Evolutionary conservation across 2,329 filamentous ascomycete species (phyloP), one percentile per base, ranked within the genome.

Genomic region (Talaromyces sp.): DNA sequence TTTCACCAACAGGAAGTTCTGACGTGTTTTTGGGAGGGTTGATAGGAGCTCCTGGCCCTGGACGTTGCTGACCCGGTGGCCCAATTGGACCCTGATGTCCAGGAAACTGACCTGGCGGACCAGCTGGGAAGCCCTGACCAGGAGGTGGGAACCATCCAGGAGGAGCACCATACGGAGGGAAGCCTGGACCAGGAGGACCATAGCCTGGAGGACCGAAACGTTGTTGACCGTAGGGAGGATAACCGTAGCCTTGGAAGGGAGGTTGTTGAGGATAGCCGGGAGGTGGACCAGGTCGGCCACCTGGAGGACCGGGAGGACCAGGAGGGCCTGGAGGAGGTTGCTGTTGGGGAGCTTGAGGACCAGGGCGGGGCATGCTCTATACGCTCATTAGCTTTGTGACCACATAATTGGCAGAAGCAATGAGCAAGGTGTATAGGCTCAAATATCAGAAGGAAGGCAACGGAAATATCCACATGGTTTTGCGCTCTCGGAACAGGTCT

Each of bases 391-490:
- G 64, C 19, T 29, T 51, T 36, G 11, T 5, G 2, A 22, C 19
- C 11, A 36, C 29, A 11, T 10, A 22, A 6, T 25, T 25, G 5
- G n/a, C 31, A 15, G 19, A 5, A 15, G 5, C n/a, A 34, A 22
- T 1, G 11, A n/a, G 27, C n/a, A 15, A 22, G 31, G 5, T 7
- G 38, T n/a, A 22, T 36, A 38, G 27, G 67, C 29, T 61, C 71
- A 77, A 72, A 62, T 75, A 88, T 97, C 93, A 97, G 93, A 97
- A 97, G 93, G 93, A 97, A 97, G 93, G 93, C 93, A 97, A 97
- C 93, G 93, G 93, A 97, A 91, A 89, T 88, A 82, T 97, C 93
- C 89, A 96, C 93, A 97, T 83, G 86, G 86, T 90, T 84, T 92
- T 96, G 93, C 93, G 92, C 92, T 91, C 90, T 90, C 91, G 90